Conservation (phyloP, 2,329 filamentous ascomycete genomes). For the Blumeria hordei region DNA sequence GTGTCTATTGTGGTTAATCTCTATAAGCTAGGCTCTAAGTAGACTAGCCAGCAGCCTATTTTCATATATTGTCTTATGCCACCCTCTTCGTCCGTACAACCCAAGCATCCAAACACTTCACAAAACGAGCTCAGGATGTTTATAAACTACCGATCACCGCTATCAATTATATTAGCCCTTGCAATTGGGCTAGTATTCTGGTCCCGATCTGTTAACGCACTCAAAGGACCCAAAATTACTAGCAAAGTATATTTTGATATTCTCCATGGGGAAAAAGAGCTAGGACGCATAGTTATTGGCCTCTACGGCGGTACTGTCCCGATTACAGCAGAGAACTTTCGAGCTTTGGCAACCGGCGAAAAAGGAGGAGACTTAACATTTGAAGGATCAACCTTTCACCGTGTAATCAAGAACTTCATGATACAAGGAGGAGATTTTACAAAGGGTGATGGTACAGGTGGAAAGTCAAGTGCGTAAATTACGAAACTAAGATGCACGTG, state of each 20-base stretch:
- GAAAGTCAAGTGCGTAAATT: conserved; percentile 47
- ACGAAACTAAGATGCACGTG: background rate
- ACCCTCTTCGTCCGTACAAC: too few species aligned
- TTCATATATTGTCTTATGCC: too few species aligned
- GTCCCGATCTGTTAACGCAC: conserved; percentile 43
- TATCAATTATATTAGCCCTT: too few species aligned
- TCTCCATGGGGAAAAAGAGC: conserved; percentile 43
- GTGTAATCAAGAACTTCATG: conserved; percentile 80
- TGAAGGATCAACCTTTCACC: conserved; percentile 63
- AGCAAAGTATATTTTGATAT: conserved; percentile 87
- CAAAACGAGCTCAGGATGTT: too few species aligned
- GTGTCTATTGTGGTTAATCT: too few species aligned
- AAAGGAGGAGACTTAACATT: conserved; percentile 75
- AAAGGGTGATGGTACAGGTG: conserved; percentile 57
- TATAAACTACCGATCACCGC: too few species aligned
- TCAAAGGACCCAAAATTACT: conserved; percentile 84
- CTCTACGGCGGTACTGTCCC: conserved; percentile 75
- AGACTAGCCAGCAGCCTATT: too few species aligned
- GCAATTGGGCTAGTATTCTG: too few species aligned
- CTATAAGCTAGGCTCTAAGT: too few species aligned
- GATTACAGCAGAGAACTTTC: conserved; percentile 51
- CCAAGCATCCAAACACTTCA: too few species aligned
- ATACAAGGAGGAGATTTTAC: conserved; percentile 83
- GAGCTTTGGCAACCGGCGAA: conserved; percentile 61
- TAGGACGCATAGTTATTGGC: conserved; percentile 58